phyloP scores from a whole-genome alignment of 202 grass and related monocot genomes.

The Carex arenaria region DNA sequence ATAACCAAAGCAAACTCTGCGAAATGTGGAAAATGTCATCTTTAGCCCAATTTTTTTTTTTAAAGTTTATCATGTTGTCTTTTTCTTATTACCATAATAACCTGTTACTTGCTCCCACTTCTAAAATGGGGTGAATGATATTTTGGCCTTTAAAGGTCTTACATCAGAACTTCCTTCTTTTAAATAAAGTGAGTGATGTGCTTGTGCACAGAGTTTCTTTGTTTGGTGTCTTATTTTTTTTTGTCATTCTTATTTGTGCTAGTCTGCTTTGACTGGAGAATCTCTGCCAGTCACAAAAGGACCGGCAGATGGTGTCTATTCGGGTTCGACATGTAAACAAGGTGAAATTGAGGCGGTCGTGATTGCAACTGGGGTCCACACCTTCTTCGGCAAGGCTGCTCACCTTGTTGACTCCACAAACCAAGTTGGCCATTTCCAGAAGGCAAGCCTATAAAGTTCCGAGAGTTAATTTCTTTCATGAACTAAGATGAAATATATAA shows the following conservation, averaged over 20 bases:
- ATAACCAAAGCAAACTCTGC: background rate
- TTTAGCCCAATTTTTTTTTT: background rate
- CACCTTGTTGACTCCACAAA: slow-evolving; percentile 92
- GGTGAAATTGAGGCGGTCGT: slow-evolving; percentile 92
- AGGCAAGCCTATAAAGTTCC: slow-evolving; percentile 37
- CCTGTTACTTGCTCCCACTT: background rate
- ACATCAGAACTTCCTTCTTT: background rate
- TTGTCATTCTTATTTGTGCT: slow-evolving; percentile 21
- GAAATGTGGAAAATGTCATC: background rate
- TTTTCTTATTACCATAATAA: background rate
- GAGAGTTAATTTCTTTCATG: background rate
- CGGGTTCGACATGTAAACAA: slow-evolving; percentile 89
- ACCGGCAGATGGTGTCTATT: slow-evolving; percentile 80
- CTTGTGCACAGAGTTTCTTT: background rate
- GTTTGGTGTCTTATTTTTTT: slow-evolving; percentile 13
- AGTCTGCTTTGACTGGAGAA: slow-evolving; percentile 80
- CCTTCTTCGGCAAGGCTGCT: slow-evolving; percentile 88
- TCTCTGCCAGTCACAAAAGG: slow-evolving; percentile 86
- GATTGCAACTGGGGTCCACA: slow-evolving; percentile 84
- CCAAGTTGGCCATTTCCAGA: slow-evolving; percentile 97
- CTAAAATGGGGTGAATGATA: background rate
- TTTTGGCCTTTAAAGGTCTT: background rate
- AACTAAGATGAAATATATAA: background rate
- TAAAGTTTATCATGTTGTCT: background rate
- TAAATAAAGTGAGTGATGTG: background rate